Percentiles rank a stretch among this genome's conserved stretches.
Conservation (phyloP, 768 basidiomycete genomes). For the Tulasnella sp. region DNA sequence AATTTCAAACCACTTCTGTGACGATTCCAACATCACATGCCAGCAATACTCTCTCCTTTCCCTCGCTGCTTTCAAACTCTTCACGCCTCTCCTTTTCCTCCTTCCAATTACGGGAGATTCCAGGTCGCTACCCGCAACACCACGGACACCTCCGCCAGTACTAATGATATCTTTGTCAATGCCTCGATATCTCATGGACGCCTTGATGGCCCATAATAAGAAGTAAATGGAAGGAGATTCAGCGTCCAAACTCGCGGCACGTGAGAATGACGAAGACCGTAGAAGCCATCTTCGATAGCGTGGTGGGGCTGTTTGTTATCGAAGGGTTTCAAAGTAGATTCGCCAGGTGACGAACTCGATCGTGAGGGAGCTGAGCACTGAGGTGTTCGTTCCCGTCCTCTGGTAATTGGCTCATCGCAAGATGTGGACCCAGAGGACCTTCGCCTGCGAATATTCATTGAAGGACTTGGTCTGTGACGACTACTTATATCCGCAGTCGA, state of each 20-base stretch:
- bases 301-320: neutral
- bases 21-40: neutral
- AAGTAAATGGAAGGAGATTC: constrained; percentile 11
- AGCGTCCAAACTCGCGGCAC: neutral
- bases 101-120: neutral
- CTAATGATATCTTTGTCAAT: too few relatives aligned
- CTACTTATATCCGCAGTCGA: too few relatives aligned
- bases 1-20: constrained; percentile 5
- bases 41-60: neutral
- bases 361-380: neutral
- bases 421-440: too few relatives aligned
- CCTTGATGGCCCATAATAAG: constrained; percentile 10
- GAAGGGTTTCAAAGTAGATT: neutral
- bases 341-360: neutral
- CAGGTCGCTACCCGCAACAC: neutral
- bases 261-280: constrained; percentile 4
- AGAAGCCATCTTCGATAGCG: neutral
- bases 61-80: neutral
- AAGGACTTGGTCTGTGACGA: too few relatives aligned
- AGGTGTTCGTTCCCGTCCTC: neutral
- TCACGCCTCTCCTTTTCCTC: neutral
- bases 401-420: neutral
- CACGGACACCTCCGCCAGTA: neutral
- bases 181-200: neutral
- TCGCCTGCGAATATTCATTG: too few relatives aligned